A percentile compares a stretch with the other conserved stretches of the same genome.
Evolutionary conservation across 805 yeast species (phyloP).

Genomic region (Saccharomycopsis javanensis): DNA sequence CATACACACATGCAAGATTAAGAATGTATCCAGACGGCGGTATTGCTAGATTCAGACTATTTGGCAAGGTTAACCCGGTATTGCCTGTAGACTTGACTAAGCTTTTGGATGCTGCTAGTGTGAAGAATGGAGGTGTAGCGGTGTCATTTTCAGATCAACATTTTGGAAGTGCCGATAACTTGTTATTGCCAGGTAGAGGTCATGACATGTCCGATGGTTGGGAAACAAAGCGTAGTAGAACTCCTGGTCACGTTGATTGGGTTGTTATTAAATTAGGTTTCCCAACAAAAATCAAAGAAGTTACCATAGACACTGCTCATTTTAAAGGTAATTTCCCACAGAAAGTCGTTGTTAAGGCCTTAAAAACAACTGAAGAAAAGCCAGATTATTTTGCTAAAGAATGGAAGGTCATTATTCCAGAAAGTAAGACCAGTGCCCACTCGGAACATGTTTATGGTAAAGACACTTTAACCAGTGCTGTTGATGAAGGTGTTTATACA

Average conservation of each 20-base stretch:
- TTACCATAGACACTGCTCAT: constrained; percentile 85
- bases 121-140: constrained; percentile 82
- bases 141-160: constrained; percentile 82
- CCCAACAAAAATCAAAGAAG: constrained; percentile 44
- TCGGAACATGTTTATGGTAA: constrained; percentile 52
- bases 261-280: constrained; percentile 75
- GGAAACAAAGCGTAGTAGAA: constrained; percentile 90
- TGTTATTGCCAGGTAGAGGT: constrained; percentile 89
- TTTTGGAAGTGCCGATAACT: constrained; percentile 85
- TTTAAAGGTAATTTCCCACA: constrained; percentile 95
- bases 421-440: constrained; percentile 75
- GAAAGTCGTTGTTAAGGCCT: constrained; percentile 57
- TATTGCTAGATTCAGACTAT: constrained; percentile 85
- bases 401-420: constrained; percentile 61
- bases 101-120: constrained; percentile 68
- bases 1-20: constrained; percentile 71
- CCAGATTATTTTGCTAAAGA: constrained; percentile 31
- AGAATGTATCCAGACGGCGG: constrained; percentile 98
- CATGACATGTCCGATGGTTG: constrained; percentile 97
- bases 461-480: constrained; percentile 18
- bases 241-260: constrained; percentile 85
- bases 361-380: constrained; percentile 26
- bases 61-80: constrained; percentile 75
- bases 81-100: constrained; percentile 38
- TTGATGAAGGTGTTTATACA: constrained; percentile 32